Evolutionary conservation across 257 asterid species (phyloP), one percentile per base, ranked within the genome.

Genomic region (Anisodus acutangulus): DNA sequence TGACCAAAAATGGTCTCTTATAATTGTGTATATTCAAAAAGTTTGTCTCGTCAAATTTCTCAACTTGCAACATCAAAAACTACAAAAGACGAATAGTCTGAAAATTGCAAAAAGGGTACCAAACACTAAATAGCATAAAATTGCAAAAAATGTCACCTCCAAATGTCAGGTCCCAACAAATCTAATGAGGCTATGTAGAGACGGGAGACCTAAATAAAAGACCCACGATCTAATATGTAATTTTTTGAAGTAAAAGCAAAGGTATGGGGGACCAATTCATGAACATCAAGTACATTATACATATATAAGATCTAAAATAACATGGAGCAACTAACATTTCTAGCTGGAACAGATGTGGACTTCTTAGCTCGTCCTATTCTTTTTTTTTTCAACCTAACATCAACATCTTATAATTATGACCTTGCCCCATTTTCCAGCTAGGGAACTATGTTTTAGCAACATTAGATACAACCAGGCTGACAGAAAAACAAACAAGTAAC

Each of bases 281-380:
- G 47, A 78, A 53, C 81, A 78, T 78, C 63, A 78, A 39, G 54
- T 68, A 68, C 45, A 39, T 67, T 68, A 68, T 17, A 39, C 35
- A 35, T 5, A 26, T 43, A 74, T 45, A 11, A 72, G 19, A 72
- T 74, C 80, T 74, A 22, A 11, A 5, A 22, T 26, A 74, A 53
- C 64, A 26, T 51, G 81, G 62, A 26, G 2, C 41, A 45, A 53
- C 60, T 54, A 76, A 63, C 81, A 19, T 53, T 84, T 31, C 31
- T 4, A 68, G 57, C 82, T 80, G 84, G 57, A 80, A 31, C 22
- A 67, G 84, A 85, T 68, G 76, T 41, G 70, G 87, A 57, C 82
- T 6, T 9, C 62, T 17, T 43, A 53, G 81, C 81, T 84, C 66
- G 4, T 26, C 13, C 53, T 51, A 13, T 26, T 51, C 66, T 37